Evolutionary conservation across 768 basidiomycete species (phyloP), one percentile per base, ranked within the genome.

Genomic region (Calocera cornea): DNA sequence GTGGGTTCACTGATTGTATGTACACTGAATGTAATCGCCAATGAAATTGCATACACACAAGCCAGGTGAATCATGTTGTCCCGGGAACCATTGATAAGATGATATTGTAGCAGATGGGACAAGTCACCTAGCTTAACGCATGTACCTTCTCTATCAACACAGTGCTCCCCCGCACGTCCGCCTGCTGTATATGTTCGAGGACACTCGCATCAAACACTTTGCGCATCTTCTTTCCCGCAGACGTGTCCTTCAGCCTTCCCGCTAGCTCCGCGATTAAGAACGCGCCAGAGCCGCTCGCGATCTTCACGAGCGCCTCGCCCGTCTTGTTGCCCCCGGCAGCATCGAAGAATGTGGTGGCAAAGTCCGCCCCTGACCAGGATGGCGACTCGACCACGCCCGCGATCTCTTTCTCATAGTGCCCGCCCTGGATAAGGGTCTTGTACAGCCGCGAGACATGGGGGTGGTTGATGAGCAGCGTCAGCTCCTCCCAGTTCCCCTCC

Each of bases 351-450:
- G 77, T 73, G 1, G 77, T 75, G 0, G 88, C 89, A 69, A 92
- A 92, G 1, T 75, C 76, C 0, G 76, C 73, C 0, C 87, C 78
- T 22, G 86, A 84, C 81, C 87, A 92, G 0, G 75, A 70, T 1
- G 81, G 71, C 1, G 83, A 79, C 7, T 75, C 80, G 34, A 83
- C 81, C 40, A 95, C 79, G 1, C 81, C 69, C 24, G 81, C 80
- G 1, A 84, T 82, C 0, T 82, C 74, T 34, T 85, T 87, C 69
- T 85, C 86, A 77, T 86, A 97, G 74, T 95, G 92, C 0, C 94
- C 94, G 3, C 94, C 94, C 74, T 95, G 92, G 0, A 97, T 81
- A 5, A 97, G 84, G 5, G 86, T 86, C 75, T 97, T 97, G 82
- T 92, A 95, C 64, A 94, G 73, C 41, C 94, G 83, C 1, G 90